phyloP scores from a whole-genome alignment of 2,329 filamentous ascomycete genomes.

The Fusarium sp. region DNA sequence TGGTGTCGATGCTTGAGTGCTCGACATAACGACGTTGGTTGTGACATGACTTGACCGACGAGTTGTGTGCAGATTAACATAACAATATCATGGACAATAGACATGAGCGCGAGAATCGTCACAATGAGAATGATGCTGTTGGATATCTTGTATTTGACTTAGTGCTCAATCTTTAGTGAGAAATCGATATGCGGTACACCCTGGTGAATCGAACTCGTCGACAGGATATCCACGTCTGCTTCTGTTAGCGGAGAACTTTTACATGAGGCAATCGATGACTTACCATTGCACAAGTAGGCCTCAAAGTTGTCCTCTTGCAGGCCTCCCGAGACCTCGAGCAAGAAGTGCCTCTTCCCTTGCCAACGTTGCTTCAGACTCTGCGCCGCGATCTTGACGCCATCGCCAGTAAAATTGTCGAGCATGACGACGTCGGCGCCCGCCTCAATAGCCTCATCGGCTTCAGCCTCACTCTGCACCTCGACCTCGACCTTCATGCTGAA shows the following conservation, averaged over 20 bases:
- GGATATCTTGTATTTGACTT: conserved; percentile 31
- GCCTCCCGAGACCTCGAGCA: conserved; percentile 94
- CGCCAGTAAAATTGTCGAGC: conserved; percentile 93
- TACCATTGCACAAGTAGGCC: conserved; percentile 80
- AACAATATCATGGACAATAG: neutral
- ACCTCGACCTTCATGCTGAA: conserved; percentile 97
- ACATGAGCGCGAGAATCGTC: neutral
- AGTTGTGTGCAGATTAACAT: neutral
- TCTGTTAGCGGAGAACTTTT: conserved; percentile 7
- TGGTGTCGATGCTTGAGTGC: neutral
- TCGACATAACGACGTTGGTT: neutral
- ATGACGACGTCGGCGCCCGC: conserved; percentile 97
- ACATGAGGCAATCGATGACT: conserved; percentile 45
- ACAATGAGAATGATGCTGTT: neutral
- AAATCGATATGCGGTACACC: conserved; percentile 95
- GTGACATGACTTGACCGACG: neutral
- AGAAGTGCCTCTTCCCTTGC: conserved; percentile 77
- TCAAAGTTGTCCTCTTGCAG: conserved; percentile 87
- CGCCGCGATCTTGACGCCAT: conserved; percentile 81
- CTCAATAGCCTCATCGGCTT: conserved; percentile 90
- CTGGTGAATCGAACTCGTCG: conserved; percentile 96
- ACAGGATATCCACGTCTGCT: conserved; percentile 93
- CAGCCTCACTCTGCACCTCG: conserved; percentile 87
- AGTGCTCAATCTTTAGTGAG: conserved; percentile 83
- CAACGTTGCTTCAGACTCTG: conserved; percentile 82